Percentiles rank a stretch among this genome's conserved stretches.
These are phyloP conservation scores for Pleurotus salmoneostramineus DNA, from an alignment of 768 basidiomycete genomes.

Conservation along the genomic window DNA sequence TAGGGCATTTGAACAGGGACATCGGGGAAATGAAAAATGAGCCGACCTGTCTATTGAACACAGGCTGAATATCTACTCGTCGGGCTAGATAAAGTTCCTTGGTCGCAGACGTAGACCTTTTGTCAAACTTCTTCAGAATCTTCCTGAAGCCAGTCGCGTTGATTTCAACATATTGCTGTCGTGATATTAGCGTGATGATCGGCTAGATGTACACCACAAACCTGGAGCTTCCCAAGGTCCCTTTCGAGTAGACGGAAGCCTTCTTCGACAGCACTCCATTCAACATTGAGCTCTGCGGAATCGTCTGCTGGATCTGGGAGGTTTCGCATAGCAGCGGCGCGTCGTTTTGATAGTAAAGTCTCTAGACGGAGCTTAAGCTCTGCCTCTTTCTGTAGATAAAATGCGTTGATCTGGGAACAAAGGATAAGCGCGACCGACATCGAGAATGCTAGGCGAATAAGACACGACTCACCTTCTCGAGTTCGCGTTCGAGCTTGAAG, in stretches of 20 bases:
- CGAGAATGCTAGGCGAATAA: constrained; percentile 1
- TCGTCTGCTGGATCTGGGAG: constrained; percentile 67
- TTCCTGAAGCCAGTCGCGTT: constrained; percentile 97
- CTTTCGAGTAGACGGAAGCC: constrained; percentile 92
- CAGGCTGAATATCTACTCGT: constrained; percentile 98
- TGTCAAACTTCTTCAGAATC: constrained; percentile 98
- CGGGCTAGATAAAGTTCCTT: constrained; percentile 94
- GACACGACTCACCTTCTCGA: constrained; percentile 76
- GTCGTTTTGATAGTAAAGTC: constrained; percentile 89
- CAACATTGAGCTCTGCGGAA: constrained; percentile 63
- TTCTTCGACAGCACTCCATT: constrained; percentile 96
- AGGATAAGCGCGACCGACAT: constrained; percentile 8
- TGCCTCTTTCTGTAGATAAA: constrained; percentile 96
- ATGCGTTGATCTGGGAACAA: constrained; percentile 81
- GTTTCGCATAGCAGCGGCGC: constrained; percentile 72
- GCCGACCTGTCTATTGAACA: constrained; percentile 89
- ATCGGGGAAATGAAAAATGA: not conserved
- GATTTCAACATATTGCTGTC: constrained; percentile 93
- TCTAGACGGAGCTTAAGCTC: constrained; percentile 90
- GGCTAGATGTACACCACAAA: constrained; percentile 22
- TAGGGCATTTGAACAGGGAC: constrained; percentile 10
- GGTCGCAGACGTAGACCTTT: constrained; percentile 90
- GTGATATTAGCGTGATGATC: not conserved
- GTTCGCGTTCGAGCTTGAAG: constrained; percentile 95
- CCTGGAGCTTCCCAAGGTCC: constrained; percentile 94